A percentile compares a stretch with the other conserved stretches of the same genome.
These are phyloP conservation scores for Brassica nigra DNA, from an alignment of 345 rosid species.

Conservation along the genomic window DNA sequence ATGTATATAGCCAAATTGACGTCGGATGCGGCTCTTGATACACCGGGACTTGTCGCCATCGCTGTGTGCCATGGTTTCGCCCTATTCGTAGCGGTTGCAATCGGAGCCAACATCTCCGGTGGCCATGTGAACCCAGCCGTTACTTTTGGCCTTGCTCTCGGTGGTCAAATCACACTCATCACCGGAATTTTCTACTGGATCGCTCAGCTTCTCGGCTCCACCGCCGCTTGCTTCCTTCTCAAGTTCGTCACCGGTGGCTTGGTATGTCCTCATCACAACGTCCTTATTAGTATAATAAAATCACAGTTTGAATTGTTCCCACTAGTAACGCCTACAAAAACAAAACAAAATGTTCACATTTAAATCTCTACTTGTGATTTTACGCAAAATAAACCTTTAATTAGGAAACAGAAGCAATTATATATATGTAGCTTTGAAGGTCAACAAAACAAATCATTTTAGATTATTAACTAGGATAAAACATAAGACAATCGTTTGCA, in stretches of 20 bases:
- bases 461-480: background rate
- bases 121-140: slow-evolving; percentile 50
- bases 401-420: background rate
- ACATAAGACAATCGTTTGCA: background rate
- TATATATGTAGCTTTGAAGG: background rate
- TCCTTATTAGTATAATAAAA: background rate
- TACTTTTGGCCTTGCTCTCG: slow-evolving; percentile 1
- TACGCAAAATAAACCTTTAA: background rate
- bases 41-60: slow-evolving; percentile 78
- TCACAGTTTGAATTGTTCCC: background rate
- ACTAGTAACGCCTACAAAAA: background rate
- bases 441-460: background rate
- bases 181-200: slow-evolving; percentile 61
- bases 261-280: slow-evolving; percentile 47
- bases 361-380: background rate
- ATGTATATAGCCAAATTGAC: slow-evolving; percentile 65
- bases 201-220: slow-evolving; percentile 88
- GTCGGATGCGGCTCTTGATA: slow-evolving; percentile 76
- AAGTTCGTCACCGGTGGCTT: slow-evolving; percentile 77
- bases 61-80: slow-evolving; percentile 93
- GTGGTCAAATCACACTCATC: slow-evolving; percentile 1
- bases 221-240: slow-evolving; percentile 82
- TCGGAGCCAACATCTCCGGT: slow-evolving; percentile 90
- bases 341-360: background rate
- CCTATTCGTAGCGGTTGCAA: slow-evolving; percentile 78